Evolutionary conservation across 306 rosid genomes (phyloP), one percentile per base, ranked within the genome.

Genomic region (Glycine tomentella): DNA sequence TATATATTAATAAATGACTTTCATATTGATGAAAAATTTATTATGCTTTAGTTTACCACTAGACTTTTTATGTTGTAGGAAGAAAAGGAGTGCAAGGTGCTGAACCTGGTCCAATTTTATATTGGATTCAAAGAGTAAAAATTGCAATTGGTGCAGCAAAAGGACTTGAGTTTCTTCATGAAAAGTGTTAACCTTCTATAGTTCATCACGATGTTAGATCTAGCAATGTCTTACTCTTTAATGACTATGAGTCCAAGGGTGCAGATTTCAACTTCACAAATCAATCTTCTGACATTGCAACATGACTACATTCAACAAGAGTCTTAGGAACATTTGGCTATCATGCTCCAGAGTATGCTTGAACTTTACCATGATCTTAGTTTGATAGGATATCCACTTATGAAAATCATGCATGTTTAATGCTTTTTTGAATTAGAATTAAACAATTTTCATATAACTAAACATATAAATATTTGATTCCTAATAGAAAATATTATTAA

Each of bases 251-350:
- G 4, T 57, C 98, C 51, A 94, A 94, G 89, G 80, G 92, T 44
- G 92, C 97, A 4, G 98, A 94, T 82, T 92, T 94, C 86, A 94
- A 73, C 87, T 83, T 92, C 87, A 80, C 96, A 76, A 94, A 88
- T 72, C 97, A 92, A 81, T 83, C 94, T 6, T 94, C 96, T 16
- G 98, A 94, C 76, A 94, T 96, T 1, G 97, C 97, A 2, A 96
- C 97, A 8, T 83, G 97, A 20, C 86, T 94, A 17, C 98, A 94
- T 81, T 94, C 98, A 52, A 94, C 98, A 65, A 90, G 98, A 81
- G 97, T n/a, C n/a, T n/a, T n/a, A n/a, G n/a, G n/a, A n/a, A 94
- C 98, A 36, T 94, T 94, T 69, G 98, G 97, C 25, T 94, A 94
- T 82, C 98, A 94, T 81, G 97, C 97, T 76, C 98, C 97, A 49